A percentile compares a stretch with the other conserved stretches of the same genome.
Evolutionary conservation across 225 moss, liverwort and hornwort species (phyloP).

Genomic region (Neckera pumila): DNA sequence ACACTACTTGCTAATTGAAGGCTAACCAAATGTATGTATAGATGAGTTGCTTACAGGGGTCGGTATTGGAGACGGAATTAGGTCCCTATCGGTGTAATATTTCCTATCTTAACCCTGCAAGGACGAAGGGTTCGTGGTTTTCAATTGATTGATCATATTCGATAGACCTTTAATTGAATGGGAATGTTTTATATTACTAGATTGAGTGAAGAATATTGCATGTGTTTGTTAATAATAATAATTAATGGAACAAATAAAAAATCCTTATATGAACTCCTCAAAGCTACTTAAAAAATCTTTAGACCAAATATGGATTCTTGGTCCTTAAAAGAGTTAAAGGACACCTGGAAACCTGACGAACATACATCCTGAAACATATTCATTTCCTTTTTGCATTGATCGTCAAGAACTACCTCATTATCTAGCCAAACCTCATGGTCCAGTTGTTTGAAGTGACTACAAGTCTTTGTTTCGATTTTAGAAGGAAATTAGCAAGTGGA

Average conservation of each 20-base stretch:
- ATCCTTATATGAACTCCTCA: neutral
- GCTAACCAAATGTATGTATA: neutral
- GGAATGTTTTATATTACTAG: neutral
- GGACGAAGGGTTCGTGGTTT: neutral
- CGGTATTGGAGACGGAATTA: neutral
- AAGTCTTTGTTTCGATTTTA: neutral
- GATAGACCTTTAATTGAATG: neutral
- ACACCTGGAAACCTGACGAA: neutral
- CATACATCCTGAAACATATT: neutral
- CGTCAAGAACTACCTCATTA: neutral
- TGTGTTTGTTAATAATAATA: neutral
- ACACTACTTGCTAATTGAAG: neutral
- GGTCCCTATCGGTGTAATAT: neutral
- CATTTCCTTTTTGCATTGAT: neutral
- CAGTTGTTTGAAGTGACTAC: neutral
- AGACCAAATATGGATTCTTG: neutral
- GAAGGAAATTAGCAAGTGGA: neutral
- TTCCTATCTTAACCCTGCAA: neutral
- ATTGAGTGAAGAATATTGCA: neutral
- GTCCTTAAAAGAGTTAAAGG: neutral
- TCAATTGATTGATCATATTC: neutral
- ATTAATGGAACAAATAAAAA: neutral
- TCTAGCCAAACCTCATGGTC: neutral
- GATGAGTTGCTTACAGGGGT: neutral
- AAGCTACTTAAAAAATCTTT: neutral